Evolutionary conservation across 2,329 filamentous ascomycete species (phyloP).

Genomic region (Sporothrix globosa): DNA sequence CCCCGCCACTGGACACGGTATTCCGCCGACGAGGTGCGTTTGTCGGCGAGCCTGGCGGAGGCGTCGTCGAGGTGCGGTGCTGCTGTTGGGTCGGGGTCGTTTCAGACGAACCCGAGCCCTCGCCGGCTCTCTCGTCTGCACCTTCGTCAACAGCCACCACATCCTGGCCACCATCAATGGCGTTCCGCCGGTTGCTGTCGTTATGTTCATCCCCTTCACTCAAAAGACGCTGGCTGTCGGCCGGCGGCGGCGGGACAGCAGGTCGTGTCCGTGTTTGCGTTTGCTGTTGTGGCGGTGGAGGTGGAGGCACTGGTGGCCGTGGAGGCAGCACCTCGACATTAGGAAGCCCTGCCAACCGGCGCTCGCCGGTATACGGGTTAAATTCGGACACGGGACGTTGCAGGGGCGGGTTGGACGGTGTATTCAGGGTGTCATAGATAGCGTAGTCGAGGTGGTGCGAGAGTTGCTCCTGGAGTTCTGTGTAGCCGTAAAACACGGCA

Average conservation of each 20-base stretch:
- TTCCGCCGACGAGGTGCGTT: conserved; percentile 41
- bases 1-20: conserved; percentile 46
- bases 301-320: conserved; percentile 9
- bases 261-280: not conserved
- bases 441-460: conserved; percentile 45
- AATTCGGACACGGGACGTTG: not conserved
- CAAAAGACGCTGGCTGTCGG: conserved; percentile 25
- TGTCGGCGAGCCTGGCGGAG: conserved; percentile 18
- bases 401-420: conserved; percentile 37
- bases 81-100: not conserved
- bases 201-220: not conserved
- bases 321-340: conserved; percentile 9
- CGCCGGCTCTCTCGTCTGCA: not conserved
- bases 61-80: conserved; percentile 13
- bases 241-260: conserved; percentile 25
- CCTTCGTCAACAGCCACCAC: not conserved
- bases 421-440: conserved; percentile 49
- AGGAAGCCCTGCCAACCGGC: conserved; percentile 30
- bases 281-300: not conserved
- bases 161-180: conserved; percentile 16
- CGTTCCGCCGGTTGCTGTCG: conserved; percentile 18
- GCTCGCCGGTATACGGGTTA: conserved; percentile 20
- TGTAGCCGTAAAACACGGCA: conserved; percentile 51
- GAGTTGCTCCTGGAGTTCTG: conserved; percentile 46
- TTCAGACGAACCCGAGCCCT: not conserved